Evolutionary conservation across 352 stramenopile species (phyloP).

Genomic region (Phytophthora nicotianae): DNA sequence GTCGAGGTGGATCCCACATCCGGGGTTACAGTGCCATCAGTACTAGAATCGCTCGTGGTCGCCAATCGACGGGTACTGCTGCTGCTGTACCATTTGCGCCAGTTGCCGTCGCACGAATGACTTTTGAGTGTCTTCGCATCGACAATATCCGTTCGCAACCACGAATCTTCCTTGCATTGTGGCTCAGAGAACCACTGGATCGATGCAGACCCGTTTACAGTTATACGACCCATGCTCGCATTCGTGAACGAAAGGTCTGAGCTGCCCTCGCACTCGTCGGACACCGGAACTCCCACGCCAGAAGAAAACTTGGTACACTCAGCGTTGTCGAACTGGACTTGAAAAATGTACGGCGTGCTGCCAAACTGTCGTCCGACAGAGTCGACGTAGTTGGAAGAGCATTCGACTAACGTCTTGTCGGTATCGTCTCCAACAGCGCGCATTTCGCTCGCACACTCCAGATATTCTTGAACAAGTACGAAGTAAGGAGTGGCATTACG

Average conservation of each 20-base stretch:
- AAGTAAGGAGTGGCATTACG: slow-evolving; percentile 1
- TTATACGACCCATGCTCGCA: slow-evolving; percentile 1
- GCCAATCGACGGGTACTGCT: neutral
- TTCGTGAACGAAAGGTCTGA: slow-evolving; percentile 1
- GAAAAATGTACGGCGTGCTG: slow-evolving; percentile 4
- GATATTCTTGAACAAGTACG: slow-evolving; percentile 12
- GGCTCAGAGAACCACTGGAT: slow-evolving; percentile 7
- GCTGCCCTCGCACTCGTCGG: slow-evolving; percentile 8
- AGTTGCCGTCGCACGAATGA: slow-evolving; percentile 1
- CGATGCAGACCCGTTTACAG: slow-evolving; percentile 4
- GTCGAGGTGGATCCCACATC: slow-evolving; percentile 4
- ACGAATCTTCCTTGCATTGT: neutral
- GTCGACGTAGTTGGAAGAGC: slow-evolving; percentile 1
- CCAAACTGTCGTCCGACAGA: slow-evolving; percentile 7
- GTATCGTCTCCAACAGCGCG: slow-evolving; percentile 1
- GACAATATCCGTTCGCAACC: slow-evolving; percentile 1
- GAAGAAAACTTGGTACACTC: slow-evolving; percentile 6
- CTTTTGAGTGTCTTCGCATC: neutral
- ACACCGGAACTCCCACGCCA: slow-evolving; percentile 5
- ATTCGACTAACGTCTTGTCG: slow-evolving; percentile 1
- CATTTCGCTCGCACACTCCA: slow-evolving; percentile 5
- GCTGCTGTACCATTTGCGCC: slow-evolving; percentile 15
- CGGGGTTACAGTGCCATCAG: neutral
- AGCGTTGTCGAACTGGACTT: slow-evolving; percentile 6
- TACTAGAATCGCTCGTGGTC: neutral